Evolutionary conservation across 2,329 filamentous ascomycete genomes (phyloP), one percentile per base, ranked within the genome.

Genomic region (Colletotrichum sp.): DNA sequence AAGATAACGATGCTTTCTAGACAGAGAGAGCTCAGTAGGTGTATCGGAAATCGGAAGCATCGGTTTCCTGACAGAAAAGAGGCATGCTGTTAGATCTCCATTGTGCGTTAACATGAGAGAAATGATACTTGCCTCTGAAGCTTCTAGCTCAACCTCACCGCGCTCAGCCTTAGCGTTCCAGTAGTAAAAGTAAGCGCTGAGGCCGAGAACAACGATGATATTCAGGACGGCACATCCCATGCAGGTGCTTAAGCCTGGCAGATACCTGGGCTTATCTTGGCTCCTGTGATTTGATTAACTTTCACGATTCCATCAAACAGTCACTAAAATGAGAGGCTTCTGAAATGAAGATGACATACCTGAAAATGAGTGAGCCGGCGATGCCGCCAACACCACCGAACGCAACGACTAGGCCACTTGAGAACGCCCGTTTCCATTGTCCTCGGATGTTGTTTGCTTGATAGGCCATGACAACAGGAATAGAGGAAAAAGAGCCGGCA

Each of bases 381-480:
- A 79, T 72, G 13, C 77, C 70, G 32, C 79, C 60, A 32, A 79
- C 34, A 10, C 75, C 78, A 18, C 78, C 71, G 16, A 77, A 62
- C 2, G 67, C 72, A 7, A 78, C 76, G 36, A 78, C 73, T 15
- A 74, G 36, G 5, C 73, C 72, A 4, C 73, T 78, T 28, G 75
- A 78, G 34, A 78, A 78, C 7, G 77, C 76, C 12, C 77, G 72
- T 34, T 76, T 77, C 77, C 77, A 78, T 60, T 77, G 77, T 21
- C 77, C 77, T 2, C 77, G 70, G 28, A 78, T 77, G 36, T 78
- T 78, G 26, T 78, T 78, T 8, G 77, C 72, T 24, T 78, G 77
- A 36, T 70, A 76, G 7, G 75, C 75, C 71, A 76, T 71, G 28
- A 60, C 66, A 8, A 70, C 69, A 6, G 77, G 76, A 21, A 73